Conservation (phyloP, 352 stramenopile species). For the Phytophthora boehmeriae region DNA sequence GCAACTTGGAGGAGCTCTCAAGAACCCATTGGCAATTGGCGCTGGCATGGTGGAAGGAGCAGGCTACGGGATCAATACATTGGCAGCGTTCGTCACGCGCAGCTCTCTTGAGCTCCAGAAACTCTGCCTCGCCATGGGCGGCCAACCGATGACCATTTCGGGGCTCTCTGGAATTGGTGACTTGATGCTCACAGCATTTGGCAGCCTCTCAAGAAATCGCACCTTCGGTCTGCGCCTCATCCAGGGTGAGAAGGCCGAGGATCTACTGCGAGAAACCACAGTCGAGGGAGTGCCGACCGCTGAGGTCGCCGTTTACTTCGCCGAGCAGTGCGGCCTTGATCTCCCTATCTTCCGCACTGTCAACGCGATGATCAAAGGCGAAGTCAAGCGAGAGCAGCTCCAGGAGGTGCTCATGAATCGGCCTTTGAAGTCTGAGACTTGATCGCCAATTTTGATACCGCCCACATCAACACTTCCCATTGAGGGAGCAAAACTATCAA, state of each 20-base stretch:
- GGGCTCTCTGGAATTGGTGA: conserved; percentile 93
- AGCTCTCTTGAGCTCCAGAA: conserved; percentile 96
- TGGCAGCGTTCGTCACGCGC: conserved; percentile 95
- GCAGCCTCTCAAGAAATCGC: conserved; percentile 95
- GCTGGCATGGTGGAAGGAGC: conserved; percentile 98
- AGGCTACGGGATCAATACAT: conserved; percentile 95
- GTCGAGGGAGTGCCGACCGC: conserved; percentile 96
- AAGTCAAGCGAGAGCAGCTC: conserved; percentile 74
- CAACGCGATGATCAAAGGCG: conserved; percentile 85
- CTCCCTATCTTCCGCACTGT: conserved; percentile 91
- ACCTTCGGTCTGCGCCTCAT: conserved; percentile 95
- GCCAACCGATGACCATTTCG: conserved; percentile 93
- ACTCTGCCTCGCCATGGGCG: conserved; percentile 94
- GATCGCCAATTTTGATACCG: conserved; percentile 8
- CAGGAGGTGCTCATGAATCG: conserved; percentile 85
- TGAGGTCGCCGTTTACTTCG: conserved; percentile 92
- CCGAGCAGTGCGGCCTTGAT: conserved; percentile 89
- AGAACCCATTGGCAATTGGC: conserved; percentile 98
- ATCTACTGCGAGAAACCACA: conserved; percentile 92
- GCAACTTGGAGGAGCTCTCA: conserved; percentile 96
- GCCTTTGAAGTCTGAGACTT: conserved; percentile 78
- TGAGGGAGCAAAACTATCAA: conserved; percentile 8
- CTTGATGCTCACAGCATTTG: conserved; percentile 97
- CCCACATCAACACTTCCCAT: not conserved
- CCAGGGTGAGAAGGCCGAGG: conserved; percentile 89